phyloP scores from a whole-genome alignment of 441 rosid genomes.

The Arabidopsis lyrata region DNA sequence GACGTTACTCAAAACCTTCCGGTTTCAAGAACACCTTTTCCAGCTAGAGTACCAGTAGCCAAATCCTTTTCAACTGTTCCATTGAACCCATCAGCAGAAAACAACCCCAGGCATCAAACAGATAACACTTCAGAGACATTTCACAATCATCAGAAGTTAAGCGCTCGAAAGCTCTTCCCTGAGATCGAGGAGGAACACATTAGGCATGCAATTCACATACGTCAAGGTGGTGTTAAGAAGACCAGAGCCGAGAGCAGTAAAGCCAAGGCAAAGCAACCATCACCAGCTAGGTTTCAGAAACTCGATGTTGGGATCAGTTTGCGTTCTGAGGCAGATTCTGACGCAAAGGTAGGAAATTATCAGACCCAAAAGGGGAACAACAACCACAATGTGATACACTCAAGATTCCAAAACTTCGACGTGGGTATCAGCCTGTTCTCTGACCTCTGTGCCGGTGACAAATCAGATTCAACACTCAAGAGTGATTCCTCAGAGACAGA shows the following conservation, averaged over 20 bases:
- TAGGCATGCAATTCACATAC: constrained; percentile 75
- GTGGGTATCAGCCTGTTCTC: constrained; percentile 56
- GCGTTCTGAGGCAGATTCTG: constrained; percentile 54
- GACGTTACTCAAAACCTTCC: constrained; percentile 67
- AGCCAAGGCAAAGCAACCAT: constrained; percentile 67
- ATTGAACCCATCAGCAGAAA: constrained; percentile 54
- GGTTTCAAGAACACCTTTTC: constrained; percentile 74
- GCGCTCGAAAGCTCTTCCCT: constrained; percentile 58
- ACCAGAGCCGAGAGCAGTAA: constrained; percentile 66
- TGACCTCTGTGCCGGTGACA: constrained; percentile 53
- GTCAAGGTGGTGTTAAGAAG: constrained; percentile 83
- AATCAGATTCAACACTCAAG: constrained; percentile 60
- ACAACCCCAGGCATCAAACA: constrained; percentile 47
- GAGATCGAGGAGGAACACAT: constrained; percentile 83
- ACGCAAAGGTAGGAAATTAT: constrained; percentile 48
- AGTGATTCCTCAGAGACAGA: constrained; percentile 81
- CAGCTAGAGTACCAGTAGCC: constrained; percentile 78
- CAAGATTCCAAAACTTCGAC: constrained; percentile 60
- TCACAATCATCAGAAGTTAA: constrained; percentile 61
- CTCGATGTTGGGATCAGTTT: constrained; percentile 56
- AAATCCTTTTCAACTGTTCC: constrained; percentile 62
- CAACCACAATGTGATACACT: constrained; percentile 38
- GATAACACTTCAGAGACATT: constrained; percentile 54
- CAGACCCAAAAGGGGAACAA: constrained; percentile 48
- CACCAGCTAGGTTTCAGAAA: constrained; percentile 62